These are phyloP conservation scores for Uronychia binucleata DNA, from an alignment of 73 alveolate genomes.

Conservation along the genomic window DNA sequence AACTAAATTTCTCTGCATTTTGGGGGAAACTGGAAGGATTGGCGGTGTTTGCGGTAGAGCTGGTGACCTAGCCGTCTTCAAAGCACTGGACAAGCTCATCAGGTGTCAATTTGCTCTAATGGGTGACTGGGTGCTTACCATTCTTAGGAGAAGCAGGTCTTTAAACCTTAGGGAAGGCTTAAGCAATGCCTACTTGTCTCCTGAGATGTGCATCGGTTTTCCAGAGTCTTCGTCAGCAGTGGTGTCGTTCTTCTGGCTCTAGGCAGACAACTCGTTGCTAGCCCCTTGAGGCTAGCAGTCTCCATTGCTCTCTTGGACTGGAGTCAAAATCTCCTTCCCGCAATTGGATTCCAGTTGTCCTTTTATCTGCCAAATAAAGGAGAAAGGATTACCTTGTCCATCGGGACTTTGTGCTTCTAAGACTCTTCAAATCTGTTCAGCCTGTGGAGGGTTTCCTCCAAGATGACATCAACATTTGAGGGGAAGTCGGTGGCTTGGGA, in stretches of 20 bases:
- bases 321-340: background rate
- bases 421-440: too few relatives aligned
- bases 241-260: too few relatives aligned
- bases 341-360: background rate
- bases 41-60: background rate
- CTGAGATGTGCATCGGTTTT: background rate
- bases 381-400: background rate
- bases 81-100: background rate
- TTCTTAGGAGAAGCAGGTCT: background rate
- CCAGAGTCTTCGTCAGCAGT: background rate
- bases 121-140: background rate
- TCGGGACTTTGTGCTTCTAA: background rate
- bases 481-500: background rate
- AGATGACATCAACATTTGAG: background rate
- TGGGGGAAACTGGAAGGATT: background rate
- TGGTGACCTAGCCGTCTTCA: background rate
- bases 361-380: background rate
- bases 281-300: background rate
- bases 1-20: background rate
- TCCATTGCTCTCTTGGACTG: background rate
- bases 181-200: background rate
- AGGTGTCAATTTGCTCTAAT: background rate
- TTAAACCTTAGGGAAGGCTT: background rate
- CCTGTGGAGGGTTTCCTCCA: too few relatives aligned
- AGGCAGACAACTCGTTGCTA: too few relatives aligned